Conservation (phyloP, 2,329 filamentous ascomycete genomes). For the Celoporthe dispersa region DNA sequence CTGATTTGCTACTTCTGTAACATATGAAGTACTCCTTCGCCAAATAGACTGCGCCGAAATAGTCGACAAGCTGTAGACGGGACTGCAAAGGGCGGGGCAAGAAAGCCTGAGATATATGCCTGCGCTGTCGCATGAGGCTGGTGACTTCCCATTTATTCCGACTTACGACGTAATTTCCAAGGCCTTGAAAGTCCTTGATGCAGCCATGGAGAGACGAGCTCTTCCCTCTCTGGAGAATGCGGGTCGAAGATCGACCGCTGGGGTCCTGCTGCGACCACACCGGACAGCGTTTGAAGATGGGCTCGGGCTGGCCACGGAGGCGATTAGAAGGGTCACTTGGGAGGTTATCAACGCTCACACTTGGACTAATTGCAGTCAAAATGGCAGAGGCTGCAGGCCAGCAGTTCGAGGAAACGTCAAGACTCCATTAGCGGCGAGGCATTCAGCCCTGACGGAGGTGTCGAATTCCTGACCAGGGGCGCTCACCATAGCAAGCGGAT, state of each 20-base stretch:
- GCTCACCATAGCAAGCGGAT: not conserved
- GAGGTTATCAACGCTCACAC: too few species aligned
- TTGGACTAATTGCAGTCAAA: not conserved
- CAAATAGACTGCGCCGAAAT: not conserved
- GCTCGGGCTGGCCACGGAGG: too few species aligned
- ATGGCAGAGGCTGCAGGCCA: not conserved
- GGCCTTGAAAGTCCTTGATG: not conserved
- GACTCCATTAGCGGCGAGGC: not conserved
- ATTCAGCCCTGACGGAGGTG: not conserved
- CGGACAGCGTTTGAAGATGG: too few species aligned
- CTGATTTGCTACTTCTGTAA: not conserved
- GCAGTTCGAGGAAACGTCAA: not conserved
- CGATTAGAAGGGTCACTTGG: not conserved
- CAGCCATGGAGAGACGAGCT: too few species aligned
- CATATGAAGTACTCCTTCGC: slow-evolving; percentile 1
- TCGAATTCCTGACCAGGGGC: not conserved
- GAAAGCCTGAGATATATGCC: not conserved
- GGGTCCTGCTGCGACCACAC: too few species aligned
- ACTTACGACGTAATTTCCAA: not conserved
- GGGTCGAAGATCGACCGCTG: too few species aligned
- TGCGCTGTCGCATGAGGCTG: not conserved
- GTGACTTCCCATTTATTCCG: too few species aligned
- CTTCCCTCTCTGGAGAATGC: too few species aligned
- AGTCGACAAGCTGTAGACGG: not conserved
- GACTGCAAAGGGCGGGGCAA: not conserved